phyloP scores from a whole-genome alignment of 371 early-diverging fungal species.

The Cokeromyces recurvatus region DNA sequence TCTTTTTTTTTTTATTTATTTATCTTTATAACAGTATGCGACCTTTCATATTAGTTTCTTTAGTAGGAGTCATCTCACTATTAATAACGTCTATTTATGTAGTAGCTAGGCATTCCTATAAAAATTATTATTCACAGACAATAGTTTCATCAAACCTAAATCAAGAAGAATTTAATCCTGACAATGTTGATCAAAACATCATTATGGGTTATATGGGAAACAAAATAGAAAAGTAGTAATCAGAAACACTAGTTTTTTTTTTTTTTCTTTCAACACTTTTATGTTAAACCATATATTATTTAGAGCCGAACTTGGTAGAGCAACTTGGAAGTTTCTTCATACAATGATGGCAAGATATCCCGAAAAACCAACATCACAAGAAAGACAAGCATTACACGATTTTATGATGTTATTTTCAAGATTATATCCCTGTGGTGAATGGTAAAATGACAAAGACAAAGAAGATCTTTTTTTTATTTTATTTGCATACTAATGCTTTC shows the following conservation, averaged over 20 bases:
- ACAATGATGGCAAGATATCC: conserved; percentile 97
- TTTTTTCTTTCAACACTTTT: conserved; percentile 8
- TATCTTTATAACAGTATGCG: no score
- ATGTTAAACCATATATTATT: neutral
- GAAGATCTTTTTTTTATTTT: neutral
- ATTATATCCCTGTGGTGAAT: conserved; percentile 98
- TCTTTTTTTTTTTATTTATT: no score
- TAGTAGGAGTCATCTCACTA: no score
- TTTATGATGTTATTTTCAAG: conserved; percentile 85
- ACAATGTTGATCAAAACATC: conserved; percentile 5
- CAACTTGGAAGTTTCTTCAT: conserved; percentile 89
- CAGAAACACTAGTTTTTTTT: conserved; percentile 5
- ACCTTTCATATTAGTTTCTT: no score
- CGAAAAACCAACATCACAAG: conserved; percentile 72
- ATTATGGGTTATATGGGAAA: conserved; percentile 84
- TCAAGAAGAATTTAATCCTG: no score
- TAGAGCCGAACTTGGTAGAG: conserved; percentile 83
- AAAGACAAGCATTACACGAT: conserved; percentile 72
- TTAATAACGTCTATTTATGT: no score
- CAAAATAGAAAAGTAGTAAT: conserved; percentile 76
- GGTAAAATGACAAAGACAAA: conserved; percentile 48
- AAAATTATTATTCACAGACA: no score
- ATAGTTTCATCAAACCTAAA: no score
- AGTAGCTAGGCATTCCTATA: no score
- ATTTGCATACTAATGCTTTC: neutral